phyloP scores from a whole-genome alignment of 1,284 basidiomycete genomes.

The Inonotus hispidus region DNA sequence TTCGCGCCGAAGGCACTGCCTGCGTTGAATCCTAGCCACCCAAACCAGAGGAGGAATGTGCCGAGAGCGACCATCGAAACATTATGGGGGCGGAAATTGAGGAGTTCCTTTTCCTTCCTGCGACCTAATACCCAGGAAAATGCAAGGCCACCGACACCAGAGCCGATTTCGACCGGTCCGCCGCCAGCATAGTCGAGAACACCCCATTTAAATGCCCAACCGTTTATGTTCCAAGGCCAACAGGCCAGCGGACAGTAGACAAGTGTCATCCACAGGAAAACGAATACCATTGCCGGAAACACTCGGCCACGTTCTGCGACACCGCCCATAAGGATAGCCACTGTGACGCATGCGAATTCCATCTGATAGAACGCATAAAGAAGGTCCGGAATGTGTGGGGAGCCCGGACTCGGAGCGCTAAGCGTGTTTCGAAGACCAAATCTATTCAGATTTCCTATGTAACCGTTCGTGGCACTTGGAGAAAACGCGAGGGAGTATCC shows the following conservation, averaged over 20 bases:
- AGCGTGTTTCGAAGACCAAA: conserved; percentile 72
- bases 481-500: conserved; percentile 84
- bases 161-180: conserved; percentile 90
- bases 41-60: conserved; percentile 88
- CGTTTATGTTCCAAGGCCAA: conserved; percentile 73
- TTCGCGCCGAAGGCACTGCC: conserved; percentile 87
- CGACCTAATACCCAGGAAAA: conserved; percentile 82
- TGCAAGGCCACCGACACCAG: conserved; percentile 81
- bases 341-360: conserved; percentile 80
- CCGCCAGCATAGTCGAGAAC: conserved; percentile 88
- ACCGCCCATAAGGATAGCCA: conserved; percentile 71
- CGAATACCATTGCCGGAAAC: conserved; percentile 83
- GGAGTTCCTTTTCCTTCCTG: conserved; percentile 72
- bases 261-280: conserved; percentile 81
- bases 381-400: conserved; percentile 63
- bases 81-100: conserved; percentile 92
- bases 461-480: conserved; percentile 67
- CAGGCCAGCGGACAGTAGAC: conserved; percentile 80
- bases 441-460: conserved; percentile 72
- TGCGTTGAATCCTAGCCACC: conserved; percentile 55
- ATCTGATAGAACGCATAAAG: conserved; percentile 87
- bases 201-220: conserved; percentile 90
- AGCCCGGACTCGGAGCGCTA: conserved; percentile 71
- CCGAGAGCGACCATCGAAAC: conserved; percentile 87
- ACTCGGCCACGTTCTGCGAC: conserved; percentile 88